These are phyloP conservation scores for Barnettozyma hawaiiensis DNA, from an alignment of 1,139 yeast species.

Conservation along the genomic window DNA sequence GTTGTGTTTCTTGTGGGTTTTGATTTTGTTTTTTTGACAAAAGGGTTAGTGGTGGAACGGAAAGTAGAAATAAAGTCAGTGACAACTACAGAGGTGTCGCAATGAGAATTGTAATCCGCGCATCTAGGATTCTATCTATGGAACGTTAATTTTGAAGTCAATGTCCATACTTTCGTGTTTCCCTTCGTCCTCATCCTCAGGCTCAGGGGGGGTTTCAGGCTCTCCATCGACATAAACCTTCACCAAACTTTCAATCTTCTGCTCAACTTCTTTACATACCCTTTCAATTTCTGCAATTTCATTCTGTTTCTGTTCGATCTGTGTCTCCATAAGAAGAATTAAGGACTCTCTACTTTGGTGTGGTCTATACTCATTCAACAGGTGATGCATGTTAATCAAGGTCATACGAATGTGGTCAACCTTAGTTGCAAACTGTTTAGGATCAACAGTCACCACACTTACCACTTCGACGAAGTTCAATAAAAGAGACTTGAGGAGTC, in stretches of 20 bases:
- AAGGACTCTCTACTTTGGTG: conserved; percentile 84
- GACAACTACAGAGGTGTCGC: conserved; percentile 1
- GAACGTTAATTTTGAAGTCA: background rate
- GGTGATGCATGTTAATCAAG: conserved; percentile 78
- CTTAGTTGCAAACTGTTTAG: conserved; percentile 57
- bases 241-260: conserved; percentile 32
- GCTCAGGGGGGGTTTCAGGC: conserved; percentile 2
- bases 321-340: conserved; percentile 62
- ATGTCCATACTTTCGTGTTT: conserved; percentile 9
- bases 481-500: conserved; percentile 60
- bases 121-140: background rate
- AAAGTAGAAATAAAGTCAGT: background rate
- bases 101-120: background rate
- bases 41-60: background rate
- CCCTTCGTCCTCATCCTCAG: conserved; percentile 1
- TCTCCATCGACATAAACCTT: conserved; percentile 20
- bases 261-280: conserved; percentile 40
- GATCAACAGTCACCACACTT: conserved; percentile 66
- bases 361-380: conserved; percentile 79
- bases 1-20: background rate
- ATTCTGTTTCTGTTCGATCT: conserved; percentile 45
- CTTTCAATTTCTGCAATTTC: conserved; percentile 50
- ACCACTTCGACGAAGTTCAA: conserved; percentile 68
- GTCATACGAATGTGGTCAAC: conserved; percentile 68
- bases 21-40: background rate